Evolutionary conservation across 169 alveolate species (phyloP).

Genomic region (Cryptosporidium felis): DNA sequence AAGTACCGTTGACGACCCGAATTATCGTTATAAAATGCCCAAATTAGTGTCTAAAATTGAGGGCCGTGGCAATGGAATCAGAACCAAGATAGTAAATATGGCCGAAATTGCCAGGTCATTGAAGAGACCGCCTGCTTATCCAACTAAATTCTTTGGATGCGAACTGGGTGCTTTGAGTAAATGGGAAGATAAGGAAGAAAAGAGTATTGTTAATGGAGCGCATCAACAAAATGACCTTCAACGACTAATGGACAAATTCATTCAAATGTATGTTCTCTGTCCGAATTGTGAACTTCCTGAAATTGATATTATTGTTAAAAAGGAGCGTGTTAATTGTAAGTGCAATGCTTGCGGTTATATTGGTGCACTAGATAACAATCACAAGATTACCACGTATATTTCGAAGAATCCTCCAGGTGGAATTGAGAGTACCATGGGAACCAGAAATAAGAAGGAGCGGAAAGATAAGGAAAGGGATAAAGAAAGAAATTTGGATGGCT

Average conservation of each 20-base stretch:
- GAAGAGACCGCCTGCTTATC: slow-evolving; percentile 90
- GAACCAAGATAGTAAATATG: slow-evolving; percentile 95
- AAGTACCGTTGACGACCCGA: slow-evolving; percentile 93
- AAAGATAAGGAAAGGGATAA: slow-evolving; percentile 15
- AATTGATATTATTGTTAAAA: slow-evolving; percentile 90
- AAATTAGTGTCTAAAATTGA: slow-evolving; percentile 90
- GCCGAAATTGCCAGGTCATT: slow-evolving; percentile 95
- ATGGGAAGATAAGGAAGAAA: slow-evolving; percentile 92
- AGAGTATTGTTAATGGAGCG: slow-evolving; percentile 95
- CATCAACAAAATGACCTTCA: slow-evolving; percentile 91
- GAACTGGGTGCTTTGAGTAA: slow-evolving; percentile 95
- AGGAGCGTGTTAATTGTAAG: slow-evolving; percentile 84
- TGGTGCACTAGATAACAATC: slow-evolving; percentile 92
- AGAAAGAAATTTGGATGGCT: slow-evolving; percentile 2
- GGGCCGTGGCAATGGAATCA: slow-evolving; percentile 96
- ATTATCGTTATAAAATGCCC: slow-evolving; percentile 97
- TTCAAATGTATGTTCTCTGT: slow-evolving; percentile 96
- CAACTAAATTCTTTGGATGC: slow-evolving; percentile 94
- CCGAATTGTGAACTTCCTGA: slow-evolving; percentile 98
- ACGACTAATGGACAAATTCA: slow-evolving; percentile 94
- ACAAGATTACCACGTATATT: slow-evolving; percentile 94
- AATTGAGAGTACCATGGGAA: slow-evolving; percentile 78
- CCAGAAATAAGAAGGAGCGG: slow-evolving; percentile 23
- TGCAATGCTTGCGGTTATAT: slow-evolving; percentile 98
- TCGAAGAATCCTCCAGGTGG: slow-evolving; percentile 93